Evolutionary conservation across 352 stramenopile species (phyloP), one percentile per base, ranked within the genome.

Genomic region (Thalassiosira mediterranea): DNA sequence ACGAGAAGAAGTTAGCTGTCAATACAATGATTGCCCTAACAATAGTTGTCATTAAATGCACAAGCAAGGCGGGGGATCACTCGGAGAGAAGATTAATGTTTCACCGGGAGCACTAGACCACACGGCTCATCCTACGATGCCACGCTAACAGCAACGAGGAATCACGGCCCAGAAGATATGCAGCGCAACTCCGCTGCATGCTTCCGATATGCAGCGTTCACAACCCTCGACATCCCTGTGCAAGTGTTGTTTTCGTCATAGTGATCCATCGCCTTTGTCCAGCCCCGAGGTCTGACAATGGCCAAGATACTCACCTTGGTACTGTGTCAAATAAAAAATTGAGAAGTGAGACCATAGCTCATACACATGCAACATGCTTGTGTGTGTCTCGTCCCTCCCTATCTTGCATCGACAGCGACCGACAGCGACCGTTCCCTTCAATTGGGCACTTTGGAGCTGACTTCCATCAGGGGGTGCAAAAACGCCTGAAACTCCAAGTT

Each of bases 211-310:
- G n/a, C n/a, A n/a, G n/a, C n/a, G n/a, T n/a, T n/a, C n/a, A n/a
- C n/a, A n/a, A n/a, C n/a, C n/a, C 63, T 72, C 63, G 63, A 72
- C 63, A 72, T 72, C 63, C 63, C 63, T 72, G 63, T 72, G 63
- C 63, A 72, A 72, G 63, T 57, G 51, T 72, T 72, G 47, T 46
- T 72, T 64, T 62, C 63, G 46, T 72, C 63, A 72, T 64, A 34
- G 63, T 64, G 34, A 52, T 72, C 34, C 58, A 31, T 26, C 58
- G 49, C n/a, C 19, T 44, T 44, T 44, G 37, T 15, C 37, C 8
- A 15, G 8, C 37, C n/a, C n/a, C n/a, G n/a, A n/a, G n/a, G n/a
- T n/a, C n/a, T n/a, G n/a, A n/a, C n/a, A n/a, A n/a, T n/a, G n/a
- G n/a, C n/a, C n/a, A n/a, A 11, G 40, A 44, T 62, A 8, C 37